Base-by-base conservation (phyloP, 257 asterid genomes). In the Buddleja alternifolia region DNA sequence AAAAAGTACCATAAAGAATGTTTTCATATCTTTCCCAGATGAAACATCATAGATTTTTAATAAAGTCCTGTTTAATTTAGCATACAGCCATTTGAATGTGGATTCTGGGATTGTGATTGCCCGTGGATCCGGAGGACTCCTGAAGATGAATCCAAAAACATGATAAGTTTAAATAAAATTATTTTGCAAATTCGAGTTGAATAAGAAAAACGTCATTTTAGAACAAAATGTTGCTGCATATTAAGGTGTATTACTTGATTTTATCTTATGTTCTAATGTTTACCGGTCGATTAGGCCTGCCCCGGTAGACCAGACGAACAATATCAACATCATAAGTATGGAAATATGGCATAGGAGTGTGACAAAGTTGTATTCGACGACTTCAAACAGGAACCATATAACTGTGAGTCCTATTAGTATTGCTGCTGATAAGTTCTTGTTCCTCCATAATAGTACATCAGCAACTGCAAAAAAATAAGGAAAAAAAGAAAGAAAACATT, bases 381-480 rank as follows among this genome's bases (percentile, higher is more conserved):
- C 88, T 81, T 90, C 95, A 17, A 88, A 92, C 23, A 90, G 84
- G 51, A 85, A 83, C 97, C 97, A 92, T 47, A 92, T 74, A 0
- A 69, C 55, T 1, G 97, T 87, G 59, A 75, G 68, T 12, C 90
- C 93, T 0, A 85, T 15, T 48, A 90, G 47, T 17, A 83, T 84
- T 29, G 91, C 88, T 0, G 95, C 96, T 6, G 97, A 86, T 71
- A 87, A 67, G 20, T 84, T 78, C 80, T 75, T 84, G 81, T 88
- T 81, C 82, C 81, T 85, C 98, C 98, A 92, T 40, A 83, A 70
- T 37, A 87, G 24, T 59, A 82, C 47, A 20, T 92, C 96, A 29
- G 93, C 96, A 66, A 73, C 96, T 89, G 89, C 77, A 79, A n/a
- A n/a, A n/a, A n/a, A n/a, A n/a, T n/a, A n/a, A n/a, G n/a, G n/a